Conservation (phyloP, 2,329 filamentous ascomycete species). For the Nemania sp. region DNA sequence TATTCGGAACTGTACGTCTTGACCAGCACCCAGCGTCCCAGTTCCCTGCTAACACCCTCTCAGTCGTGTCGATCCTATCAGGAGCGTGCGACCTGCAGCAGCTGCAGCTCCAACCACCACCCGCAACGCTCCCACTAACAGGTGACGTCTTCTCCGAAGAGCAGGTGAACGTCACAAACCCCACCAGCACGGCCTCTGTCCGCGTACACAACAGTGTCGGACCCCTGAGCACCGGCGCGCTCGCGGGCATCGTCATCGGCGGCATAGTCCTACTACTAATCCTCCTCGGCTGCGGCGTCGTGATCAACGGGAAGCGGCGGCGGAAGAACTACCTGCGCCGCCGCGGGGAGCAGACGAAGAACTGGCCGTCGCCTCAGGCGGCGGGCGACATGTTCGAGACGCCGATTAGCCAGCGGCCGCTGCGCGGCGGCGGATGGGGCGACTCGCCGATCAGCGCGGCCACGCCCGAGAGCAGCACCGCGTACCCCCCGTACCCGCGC, state of each 20-base stretch:
- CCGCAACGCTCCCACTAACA: constrained; percentile 53
- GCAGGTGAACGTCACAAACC: constrained; percentile 54
- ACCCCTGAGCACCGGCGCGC: constrained; percentile 56
- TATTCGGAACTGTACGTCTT: constrained; percentile 58
- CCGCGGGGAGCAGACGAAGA: constrained; percentile 49
- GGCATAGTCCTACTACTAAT: constrained; percentile 54
- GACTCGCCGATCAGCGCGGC: constrained; percentile 55
- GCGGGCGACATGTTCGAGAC: constrained; percentile 53
- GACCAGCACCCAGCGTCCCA: background rate
- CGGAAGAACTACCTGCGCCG: constrained; percentile 56
- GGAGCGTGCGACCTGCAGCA: constrained; percentile 59
- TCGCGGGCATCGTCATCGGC: constrained; percentile 62
- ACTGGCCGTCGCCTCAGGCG: constrained; percentile 48
- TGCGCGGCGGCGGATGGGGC: constrained; percentile 58
- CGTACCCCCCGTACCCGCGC: constrained; percentile 44
- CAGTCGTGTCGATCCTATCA: constrained; percentile 49
- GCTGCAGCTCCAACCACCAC: constrained; percentile 52
- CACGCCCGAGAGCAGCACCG: constrained; percentile 42
- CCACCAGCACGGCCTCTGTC: constrained; percentile 48
- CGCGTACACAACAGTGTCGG: constrained; percentile 49
- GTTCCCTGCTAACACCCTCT: constrained; percentile 13
- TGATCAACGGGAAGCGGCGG: constrained; percentile 61
- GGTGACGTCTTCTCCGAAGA: constrained; percentile 58
- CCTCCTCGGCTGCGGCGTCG: constrained; percentile 55
- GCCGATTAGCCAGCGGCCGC: constrained; percentile 58